Evolutionary conservation across 345 rosid genomes (phyloP).

Genomic region (Salix koriyanagi): DNA sequence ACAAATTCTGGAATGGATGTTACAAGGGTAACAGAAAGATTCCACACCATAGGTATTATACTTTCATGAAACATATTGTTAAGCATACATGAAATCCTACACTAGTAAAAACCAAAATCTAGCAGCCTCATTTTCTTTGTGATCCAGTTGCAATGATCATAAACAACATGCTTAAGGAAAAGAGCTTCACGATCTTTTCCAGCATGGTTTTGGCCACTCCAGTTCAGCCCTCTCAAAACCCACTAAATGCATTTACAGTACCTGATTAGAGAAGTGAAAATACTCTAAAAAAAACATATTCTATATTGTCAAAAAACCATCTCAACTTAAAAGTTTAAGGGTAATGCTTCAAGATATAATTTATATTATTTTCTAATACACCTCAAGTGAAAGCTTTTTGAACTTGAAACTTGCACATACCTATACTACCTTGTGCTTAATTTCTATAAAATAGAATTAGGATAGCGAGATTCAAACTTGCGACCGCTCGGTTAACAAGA

Average conservation of each 20-base stretch:
- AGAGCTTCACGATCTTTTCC: not conserved
- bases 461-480: too few relatives aligned
- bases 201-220: not conserved
- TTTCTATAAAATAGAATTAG: too few relatives aligned
- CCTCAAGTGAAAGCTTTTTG: too few relatives aligned
- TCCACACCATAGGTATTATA: not conserved
- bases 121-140: not conserved
- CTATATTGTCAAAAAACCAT: not conserved
- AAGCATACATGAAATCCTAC: not conserved
- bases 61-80: not conserved
- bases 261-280: not conserved
- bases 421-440: too few relatives aligned
- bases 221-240: not conserved
- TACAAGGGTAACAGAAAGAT: not conserved
- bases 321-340: too few relatives aligned
- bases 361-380: too few relatives aligned
- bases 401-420: too few relatives aligned
- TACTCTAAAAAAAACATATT: not conserved
- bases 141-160: not conserved
- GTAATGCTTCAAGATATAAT: too few relatives aligned
- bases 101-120: not conserved
- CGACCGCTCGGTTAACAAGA: too few relatives aligned
- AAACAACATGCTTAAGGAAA: not conserved
- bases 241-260: not conserved
- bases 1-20: not conserved